phyloP scores from a whole-genome alignment of 305 asterid genomes.

The Coffea humblotiana region DNA sequence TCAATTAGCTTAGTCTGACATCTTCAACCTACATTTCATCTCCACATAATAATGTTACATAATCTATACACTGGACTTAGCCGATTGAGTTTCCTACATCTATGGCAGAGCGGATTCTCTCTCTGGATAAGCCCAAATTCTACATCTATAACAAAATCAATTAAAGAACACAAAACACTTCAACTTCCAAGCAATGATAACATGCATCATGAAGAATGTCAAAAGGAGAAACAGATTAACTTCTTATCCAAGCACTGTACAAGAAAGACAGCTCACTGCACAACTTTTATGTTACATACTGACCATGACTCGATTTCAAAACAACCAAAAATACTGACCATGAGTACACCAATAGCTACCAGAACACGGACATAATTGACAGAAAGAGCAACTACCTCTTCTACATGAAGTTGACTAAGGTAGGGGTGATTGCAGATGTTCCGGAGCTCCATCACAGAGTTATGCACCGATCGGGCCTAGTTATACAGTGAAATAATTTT shows the following conservation, averaged over 20 bases:
- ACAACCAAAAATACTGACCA: neutral
- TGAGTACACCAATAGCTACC: neutral
- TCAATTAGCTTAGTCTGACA: neutral
- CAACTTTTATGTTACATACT: too few species aligned
- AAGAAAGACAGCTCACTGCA: neutral
- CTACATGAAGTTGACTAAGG: slow-evolving; percentile 98
- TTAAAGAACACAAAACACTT: neutral
- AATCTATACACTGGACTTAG: neutral
- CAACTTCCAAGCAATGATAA: neutral
- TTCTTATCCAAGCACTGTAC: neutral
- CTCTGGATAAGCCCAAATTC: neutral
- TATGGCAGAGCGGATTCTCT: neutral
- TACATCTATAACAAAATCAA: neutral
- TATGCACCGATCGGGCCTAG: slow-evolving; percentile 95
- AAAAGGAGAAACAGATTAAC: neutral
- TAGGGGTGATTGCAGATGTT: slow-evolving; percentile 99
- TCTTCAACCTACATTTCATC: neutral
- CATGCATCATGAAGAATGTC: neutral
- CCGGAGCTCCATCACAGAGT: slow-evolving; percentile 98
- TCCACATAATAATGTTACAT: neutral
- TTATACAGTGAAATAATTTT: slow-evolving; percentile 23
- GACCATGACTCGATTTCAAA: neutral
- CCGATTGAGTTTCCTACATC: neutral
- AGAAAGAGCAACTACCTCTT: slow-evolving; percentile 66
- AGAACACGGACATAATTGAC: slow-evolving; percentile 13